Evolutionary conservation across 1,139 yeast genomes (phyloP), one percentile per base, ranked within the genome.

Genomic region (Arxiozyma heterogenica): DNA sequence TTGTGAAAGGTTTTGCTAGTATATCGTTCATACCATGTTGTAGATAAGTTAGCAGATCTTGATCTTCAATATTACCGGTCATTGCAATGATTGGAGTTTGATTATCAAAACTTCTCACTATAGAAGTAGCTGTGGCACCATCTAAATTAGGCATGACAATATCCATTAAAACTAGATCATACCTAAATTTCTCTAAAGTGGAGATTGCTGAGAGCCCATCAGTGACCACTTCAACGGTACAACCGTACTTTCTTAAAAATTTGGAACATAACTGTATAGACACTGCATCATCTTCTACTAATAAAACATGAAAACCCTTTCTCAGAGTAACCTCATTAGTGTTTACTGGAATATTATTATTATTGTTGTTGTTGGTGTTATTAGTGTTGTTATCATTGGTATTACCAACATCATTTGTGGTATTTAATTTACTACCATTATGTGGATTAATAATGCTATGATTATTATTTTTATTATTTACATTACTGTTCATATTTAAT

Each of bases 121-220:
- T 83, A 51, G 89, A 83, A 1, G 96, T 85, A 1, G 96, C 96
- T 1, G 95, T 84, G 8, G 96, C 95, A 49, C 98, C 98, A 68
- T 91, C 97, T 54, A 91, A 73, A 66, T 87, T 87, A 1, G 97
- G 97, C 93, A 91, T 86, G 25, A 91, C 95, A 53, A 87, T 88
- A 71, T 90, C 96, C 95, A 91, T 89, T 53, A 91, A 73, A 1
- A 91, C 95, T 56, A 90, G 73, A 68, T 90, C 96, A 65, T 85
- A 90, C 62, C 83, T 80, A 42, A 82, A 80, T 55, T 80, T 80
- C 67, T 88, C 95, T 50, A 88, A 83, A 1, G 86, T 84, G 41
- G 84, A 80, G 51, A 93, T 89, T 1, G 97, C 97, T 47, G 87
- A 84, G 27, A 91, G 72, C 0, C 98, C 98, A 71, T 91, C 96